These are phyloP conservation scores for Candida nitratophila DNA, from an alignment of 805 yeast species.

Conservation along the genomic window DNA sequence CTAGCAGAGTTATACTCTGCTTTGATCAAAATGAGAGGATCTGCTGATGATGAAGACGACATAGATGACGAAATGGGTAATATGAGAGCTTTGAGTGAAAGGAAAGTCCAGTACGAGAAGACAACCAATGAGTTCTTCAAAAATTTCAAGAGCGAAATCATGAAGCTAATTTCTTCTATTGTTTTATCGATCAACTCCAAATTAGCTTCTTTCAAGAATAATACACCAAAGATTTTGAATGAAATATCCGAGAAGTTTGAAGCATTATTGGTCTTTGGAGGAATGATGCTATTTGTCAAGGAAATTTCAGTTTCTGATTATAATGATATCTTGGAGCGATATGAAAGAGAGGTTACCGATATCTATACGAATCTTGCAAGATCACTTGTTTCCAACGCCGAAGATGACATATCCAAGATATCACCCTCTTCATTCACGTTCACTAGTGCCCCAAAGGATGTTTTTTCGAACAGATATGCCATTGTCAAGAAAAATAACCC, in stretches of 20 bases:
- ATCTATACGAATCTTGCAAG: slow-evolving; percentile 22
- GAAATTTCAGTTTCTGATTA: slow-evolving; percentile 45
- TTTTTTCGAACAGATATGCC: slow-evolving; percentile 8
- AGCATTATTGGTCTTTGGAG: slow-evolving; percentile 37
- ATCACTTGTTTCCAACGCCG: slow-evolving; percentile 10
- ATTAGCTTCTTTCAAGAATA: slow-evolving; percentile 3
- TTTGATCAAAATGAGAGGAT: slow-evolving; percentile 51
- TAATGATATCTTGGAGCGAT: slow-evolving; percentile 31
- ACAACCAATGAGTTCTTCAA: slow-evolving; percentile 44
- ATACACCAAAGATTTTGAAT: slow-evolving; percentile 5
- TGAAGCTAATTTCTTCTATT: slow-evolving; percentile 18
- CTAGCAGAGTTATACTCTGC: slow-evolving; percentile 57
- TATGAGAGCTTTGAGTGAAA: slow-evolving; percentile 69
- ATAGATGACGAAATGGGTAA: slow-evolving; percentile 41
- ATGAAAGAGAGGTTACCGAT: slow-evolving; percentile 24
- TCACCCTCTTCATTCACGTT: slow-evolving; percentile 18
- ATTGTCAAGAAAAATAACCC: not conserved
- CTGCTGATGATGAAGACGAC: slow-evolving; percentile 25
- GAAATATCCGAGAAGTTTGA: slow-evolving; percentile 25
- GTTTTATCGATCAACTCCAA: slow-evolving; percentile 23
- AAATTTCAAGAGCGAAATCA: slow-evolving; percentile 30
- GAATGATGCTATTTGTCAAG: slow-evolving; percentile 51
- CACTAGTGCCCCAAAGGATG: slow-evolving; percentile 12
- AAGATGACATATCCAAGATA: not conserved
- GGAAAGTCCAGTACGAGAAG: slow-evolving; percentile 50